Percentiles rank a stretch among this genome's conserved stretches.
Conservation (phyloP, 768 basidiomycete genomes). For the Xerocomellus intermedius region DNA sequence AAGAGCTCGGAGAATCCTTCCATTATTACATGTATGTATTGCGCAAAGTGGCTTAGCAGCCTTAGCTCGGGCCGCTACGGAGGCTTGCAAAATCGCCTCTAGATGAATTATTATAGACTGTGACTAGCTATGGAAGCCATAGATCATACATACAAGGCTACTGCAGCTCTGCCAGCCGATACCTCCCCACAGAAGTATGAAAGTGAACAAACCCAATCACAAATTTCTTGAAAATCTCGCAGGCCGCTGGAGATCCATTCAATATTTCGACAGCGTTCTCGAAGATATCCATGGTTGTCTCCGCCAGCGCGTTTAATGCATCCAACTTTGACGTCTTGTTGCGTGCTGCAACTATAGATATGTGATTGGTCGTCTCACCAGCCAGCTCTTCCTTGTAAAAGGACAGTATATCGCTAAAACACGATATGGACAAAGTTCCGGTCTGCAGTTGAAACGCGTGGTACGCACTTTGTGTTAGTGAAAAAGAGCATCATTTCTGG, state of each 20-base stretch:
- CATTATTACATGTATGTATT: slow-evolving; percentile 82
- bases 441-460: neutral
- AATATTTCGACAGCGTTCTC: slow-evolving; percentile 19
- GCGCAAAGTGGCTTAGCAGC: slow-evolving; percentile 32
- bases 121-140: neutral
- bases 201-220: slow-evolving; percentile 16
- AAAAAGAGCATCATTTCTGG: slow-evolving; percentile 31
- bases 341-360: slow-evolving; percentile 29
- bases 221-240: slow-evolving; percentile 2
- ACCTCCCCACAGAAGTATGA: slow-evolving; percentile 17
- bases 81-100: neutral
- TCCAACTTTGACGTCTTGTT: slow-evolving; percentile 24
- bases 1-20: slow-evolving; percentile 73
- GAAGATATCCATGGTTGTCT: slow-evolving; percentile 22
- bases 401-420: slow-evolving; percentile 35
- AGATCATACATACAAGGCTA: neutral
- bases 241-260: slow-evolving; percentile 2
- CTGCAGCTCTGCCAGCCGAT: slow-evolving; percentile 12
- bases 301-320: slow-evolving; percentile 20
- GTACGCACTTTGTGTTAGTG: slow-evolving; percentile 34
- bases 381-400: slow-evolving; percentile 38
- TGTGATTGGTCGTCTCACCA: slow-evolving; percentile 32
- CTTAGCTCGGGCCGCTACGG: neutral
- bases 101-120: neutral
- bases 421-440: neutral